Conservation (phyloP, 805 yeast species). For the Kazachstania bromeliacearum region DNA sequence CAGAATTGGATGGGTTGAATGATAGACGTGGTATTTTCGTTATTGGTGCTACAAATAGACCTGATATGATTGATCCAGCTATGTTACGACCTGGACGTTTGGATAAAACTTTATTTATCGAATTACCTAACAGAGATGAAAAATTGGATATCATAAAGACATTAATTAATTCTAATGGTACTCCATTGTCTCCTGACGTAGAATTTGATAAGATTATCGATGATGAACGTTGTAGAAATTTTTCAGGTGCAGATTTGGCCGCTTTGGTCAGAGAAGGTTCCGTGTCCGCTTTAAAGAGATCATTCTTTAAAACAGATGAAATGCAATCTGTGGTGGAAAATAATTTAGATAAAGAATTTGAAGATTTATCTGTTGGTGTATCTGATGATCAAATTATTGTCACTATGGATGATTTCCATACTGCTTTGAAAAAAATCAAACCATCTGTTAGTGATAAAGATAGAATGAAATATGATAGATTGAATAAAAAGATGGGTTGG, state of each 20-base stretch:
- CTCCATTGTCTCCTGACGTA: conserved; percentile 63
- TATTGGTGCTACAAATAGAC: conserved; percentile 93
- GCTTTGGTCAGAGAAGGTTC: conserved; percentile 93
- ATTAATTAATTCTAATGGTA: conserved; percentile 55
- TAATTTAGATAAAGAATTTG: conserved; percentile 33
- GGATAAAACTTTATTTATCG: conserved; percentile 87
- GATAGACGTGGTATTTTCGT: conserved; percentile 91
- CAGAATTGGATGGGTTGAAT: conserved; percentile 90
- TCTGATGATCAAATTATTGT: conserved; percentile 40
- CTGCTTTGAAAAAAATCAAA: conserved; percentile 64
- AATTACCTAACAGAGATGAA: conserved; percentile 72
- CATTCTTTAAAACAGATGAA: conserved; percentile 46
- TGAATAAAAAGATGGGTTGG: conserved; percentile 73
- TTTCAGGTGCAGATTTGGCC: conserved; percentile 93
- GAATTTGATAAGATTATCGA: conserved; percentile 53
- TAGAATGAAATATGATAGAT: conserved; percentile 61
- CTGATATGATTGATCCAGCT: conserved; percentile 97
- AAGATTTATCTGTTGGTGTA: conserved; percentile 31
- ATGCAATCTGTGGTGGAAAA: conserved; percentile 38
- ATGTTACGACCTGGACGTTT: conserved; percentile 95
- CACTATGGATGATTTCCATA: conserved; percentile 52
- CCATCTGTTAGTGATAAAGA: conserved; percentile 90
- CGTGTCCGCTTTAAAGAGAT: conserved; percentile 71
- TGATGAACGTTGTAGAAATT: conserved; percentile 76
- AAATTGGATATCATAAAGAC: conserved; percentile 76